Conservation (phyloP, 176 grass and related monocot species). For the Alopecurus myosuroides region DNA sequence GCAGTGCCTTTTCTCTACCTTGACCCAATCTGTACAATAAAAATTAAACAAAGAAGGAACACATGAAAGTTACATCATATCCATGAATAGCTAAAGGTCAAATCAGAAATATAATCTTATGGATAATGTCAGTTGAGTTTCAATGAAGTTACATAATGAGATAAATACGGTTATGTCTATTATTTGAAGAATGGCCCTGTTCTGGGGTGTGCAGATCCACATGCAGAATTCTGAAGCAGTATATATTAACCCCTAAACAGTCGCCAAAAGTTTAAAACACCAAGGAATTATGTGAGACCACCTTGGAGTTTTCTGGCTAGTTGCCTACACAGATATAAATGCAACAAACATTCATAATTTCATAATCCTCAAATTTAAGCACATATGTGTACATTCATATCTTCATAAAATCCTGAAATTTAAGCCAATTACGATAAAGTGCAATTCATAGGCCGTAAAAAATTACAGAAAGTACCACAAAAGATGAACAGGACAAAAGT, state of each 20-base stretch:
- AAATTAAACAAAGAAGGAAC: neutral
- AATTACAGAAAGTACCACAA: neutral
- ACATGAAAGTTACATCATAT: conserved; percentile 6
- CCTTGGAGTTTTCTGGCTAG: neutral
- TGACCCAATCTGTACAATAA: conserved; percentile 64
- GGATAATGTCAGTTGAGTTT: neutral
- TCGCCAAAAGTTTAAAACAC: neutral
- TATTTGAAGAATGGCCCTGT: neutral
- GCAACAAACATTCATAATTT: neutral
- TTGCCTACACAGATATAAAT: neutral
- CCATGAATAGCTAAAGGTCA: neutral
- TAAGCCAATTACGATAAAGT: neutral
- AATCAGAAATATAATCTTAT: neutral
- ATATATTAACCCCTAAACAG: neutral
- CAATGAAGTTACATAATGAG: neutral
- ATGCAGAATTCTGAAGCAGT: neutral
- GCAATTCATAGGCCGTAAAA: neutral
- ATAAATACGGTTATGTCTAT: neutral
- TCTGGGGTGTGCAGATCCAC: neutral
- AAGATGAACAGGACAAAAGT: neutral
- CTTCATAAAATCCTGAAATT: neutral
- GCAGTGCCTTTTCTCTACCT: conserved; percentile 85
- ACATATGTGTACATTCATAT: neutral
- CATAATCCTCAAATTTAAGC: neutral
- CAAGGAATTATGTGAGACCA: neutral